Base-by-base conservation (phyloP, 257 asterid genomes). In the Avicennia marina region DNA sequence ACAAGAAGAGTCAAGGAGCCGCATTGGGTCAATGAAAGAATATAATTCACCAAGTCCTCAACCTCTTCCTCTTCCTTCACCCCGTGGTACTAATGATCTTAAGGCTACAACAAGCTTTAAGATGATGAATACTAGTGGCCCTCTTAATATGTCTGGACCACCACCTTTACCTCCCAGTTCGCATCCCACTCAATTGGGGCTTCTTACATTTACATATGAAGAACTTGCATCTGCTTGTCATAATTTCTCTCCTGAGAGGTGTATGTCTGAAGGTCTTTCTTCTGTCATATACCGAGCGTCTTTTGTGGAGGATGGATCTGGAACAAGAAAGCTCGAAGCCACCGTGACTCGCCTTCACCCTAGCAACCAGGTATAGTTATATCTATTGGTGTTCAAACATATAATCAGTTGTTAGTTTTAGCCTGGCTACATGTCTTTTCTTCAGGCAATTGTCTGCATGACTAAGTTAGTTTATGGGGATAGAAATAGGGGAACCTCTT, bases 41-140 rank as follows among this genome's bases (percentile, higher is more conserved):
- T 56, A 75, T 68, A 84, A 62, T 31, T 75, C 90, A 3, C 84
- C 84, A 1, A 81, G 68, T 47, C 96, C 98, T 72, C 98, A 82
- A 53, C 98, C 98, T 11, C 96, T 90, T 69, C 98, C 98, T 43
- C 96, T 90, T 20, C 98, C 98, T 0, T 80, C 95, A 2, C 88
- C 95, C 19, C 79, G 69, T 49, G 73, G 63, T 57, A 65, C 75
- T 29, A 67, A 67, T 29, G 42, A 84, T 47, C 79, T 90, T 25
- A 87, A 76, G 66, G 71, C 83, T 38, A 74, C 80, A 56, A 47
- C 71, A 27, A 90, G 96, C 77, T 90, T 90, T 60, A 87, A 87
- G 68, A 78, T 72, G 60, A 78, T 57, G 6, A 80, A 73, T 63
- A 53, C 53, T 24, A 80, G 89, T 42, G 89, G 95, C 34, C 87